A percentile compares a stretch with the other conserved stretches of the same genome.
Evolutionary conservation across 441 rosid species (phyloP).

Genomic region (Gossypium schwendimanii): DNA sequence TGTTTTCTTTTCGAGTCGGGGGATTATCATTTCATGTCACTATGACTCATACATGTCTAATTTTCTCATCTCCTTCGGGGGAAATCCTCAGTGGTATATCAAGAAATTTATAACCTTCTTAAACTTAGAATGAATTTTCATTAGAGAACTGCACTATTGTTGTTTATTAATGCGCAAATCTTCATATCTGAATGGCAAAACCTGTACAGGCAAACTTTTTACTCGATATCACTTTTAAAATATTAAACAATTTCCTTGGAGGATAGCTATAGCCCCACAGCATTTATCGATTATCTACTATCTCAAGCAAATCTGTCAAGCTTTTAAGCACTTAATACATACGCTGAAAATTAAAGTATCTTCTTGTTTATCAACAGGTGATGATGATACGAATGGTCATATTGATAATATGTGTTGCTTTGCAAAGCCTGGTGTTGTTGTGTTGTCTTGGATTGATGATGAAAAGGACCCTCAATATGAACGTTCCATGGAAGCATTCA

Average conservation of each 20-base stretch:
- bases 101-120: not conserved
- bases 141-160: not conserved
- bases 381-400: slow-evolving; percentile 94
- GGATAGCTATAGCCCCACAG: not conserved
- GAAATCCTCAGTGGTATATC: not conserved
- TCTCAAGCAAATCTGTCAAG: not conserved
- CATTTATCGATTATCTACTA: not conserved
- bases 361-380: slow-evolving; percentile 43
- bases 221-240: not conserved
- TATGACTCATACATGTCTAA: not conserved
- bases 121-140: not conserved
- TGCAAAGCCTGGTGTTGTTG: slow-evolving; percentile 72
- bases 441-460: slow-evolving; percentile 76
- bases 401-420: slow-evolving; percentile 95
- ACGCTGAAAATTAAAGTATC: not conserved
- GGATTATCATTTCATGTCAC: not conserved
- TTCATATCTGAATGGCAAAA: slow-evolving; percentile 3
- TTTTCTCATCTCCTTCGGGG: not conserved
- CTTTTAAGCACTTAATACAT: not conserved
- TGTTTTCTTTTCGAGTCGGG: not conserved
- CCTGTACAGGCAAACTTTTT: not conserved
- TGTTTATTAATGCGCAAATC: not conserved
- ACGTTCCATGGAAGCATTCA: slow-evolving; percentile 53
- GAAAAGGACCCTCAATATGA: slow-evolving; percentile 62
- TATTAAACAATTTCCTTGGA: not conserved